A percentile compares a stretch with the other conserved stretches of the same genome.
Evolutionary conservation across 805 yeast genomes (phyloP).

Genomic region (Candida pseudoglaebosa): DNA sequence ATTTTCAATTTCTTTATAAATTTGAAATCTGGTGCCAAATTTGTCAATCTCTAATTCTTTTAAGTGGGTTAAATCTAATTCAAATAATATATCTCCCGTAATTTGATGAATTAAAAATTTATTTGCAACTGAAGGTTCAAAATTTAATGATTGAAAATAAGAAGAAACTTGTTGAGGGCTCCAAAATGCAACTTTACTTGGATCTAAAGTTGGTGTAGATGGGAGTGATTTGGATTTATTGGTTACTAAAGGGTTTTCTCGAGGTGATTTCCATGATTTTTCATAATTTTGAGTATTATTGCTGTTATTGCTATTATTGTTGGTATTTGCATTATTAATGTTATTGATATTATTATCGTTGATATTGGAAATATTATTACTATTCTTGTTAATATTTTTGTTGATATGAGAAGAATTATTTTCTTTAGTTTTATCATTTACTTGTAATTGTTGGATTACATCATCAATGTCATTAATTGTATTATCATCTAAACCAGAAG

Average conservation of each 20-base stretch:
- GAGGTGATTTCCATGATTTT: neutral
- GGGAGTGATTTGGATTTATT: neutral
- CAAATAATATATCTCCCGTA: conserved; percentile 79
- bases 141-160: conserved; percentile 68
- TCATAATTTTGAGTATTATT: no score
- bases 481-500: neutral
- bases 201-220: neutral
- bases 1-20: conserved; percentile 82
- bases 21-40: conserved; percentile 93
- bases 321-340: no score
- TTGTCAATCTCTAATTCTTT: conserved; percentile 90
- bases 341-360: no score
- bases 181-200: conserved; percentile 56
- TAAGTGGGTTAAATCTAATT: conserved; percentile 77
- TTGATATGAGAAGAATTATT: no score
- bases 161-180: conserved; percentile 79
- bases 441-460: conserved; percentile 61
- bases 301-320: no score
- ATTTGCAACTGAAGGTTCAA: conserved; percentile 69
- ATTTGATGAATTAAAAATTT: conserved; percentile 85
- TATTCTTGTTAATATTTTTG: no score
- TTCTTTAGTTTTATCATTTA: neutral
- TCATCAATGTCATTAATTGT: conserved; percentile 64
- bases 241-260: neutral
- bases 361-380: no score